phyloP scores from a whole-genome alignment of 1,139 yeast species.

The Scheffersomyces cryptocercus region DNA sequence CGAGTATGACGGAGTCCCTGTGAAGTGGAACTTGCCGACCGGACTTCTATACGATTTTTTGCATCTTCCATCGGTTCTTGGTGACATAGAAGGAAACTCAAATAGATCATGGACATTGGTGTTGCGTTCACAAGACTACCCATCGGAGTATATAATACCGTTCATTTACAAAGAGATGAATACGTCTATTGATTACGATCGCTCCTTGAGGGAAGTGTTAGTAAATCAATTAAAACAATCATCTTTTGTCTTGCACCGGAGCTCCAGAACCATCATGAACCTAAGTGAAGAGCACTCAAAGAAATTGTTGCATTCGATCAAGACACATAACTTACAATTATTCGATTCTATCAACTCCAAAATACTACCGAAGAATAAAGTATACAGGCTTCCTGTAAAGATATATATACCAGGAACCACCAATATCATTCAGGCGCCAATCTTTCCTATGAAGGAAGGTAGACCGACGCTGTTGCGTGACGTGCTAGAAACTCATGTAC shows the following conservation, averaged over 20 bases:
- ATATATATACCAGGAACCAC: constrained; percentile 53
- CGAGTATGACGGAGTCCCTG: constrained; percentile 60
- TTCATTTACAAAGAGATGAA: constrained; percentile 19
- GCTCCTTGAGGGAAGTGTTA: constrained; percentile 53
- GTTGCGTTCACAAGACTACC: constrained; percentile 48
- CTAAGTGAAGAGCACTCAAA: constrained; percentile 63
- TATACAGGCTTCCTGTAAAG: constrained; percentile 58
- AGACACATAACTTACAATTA: constrained; percentile 28
- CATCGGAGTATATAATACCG: constrained; percentile 56
- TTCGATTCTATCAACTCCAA: constrained; percentile 21
- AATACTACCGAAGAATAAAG: constrained; percentile 37
- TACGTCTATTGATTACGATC: constrained; percentile 22
- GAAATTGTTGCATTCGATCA: constrained; percentile 56
- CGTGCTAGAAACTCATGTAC: constrained; percentile 25
- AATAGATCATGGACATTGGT: constrained; percentile 48
- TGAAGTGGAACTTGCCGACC: constrained; percentile 79
- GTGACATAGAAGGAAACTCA: not conserved
- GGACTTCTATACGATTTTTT: constrained; percentile 68
- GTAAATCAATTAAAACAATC: constrained; percentile 80
- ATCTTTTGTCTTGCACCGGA: constrained; percentile 70
- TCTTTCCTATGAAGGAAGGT: constrained; percentile 24
- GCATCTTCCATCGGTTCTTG: constrained; percentile 18
- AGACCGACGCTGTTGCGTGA: constrained; percentile 37
- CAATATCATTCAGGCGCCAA: constrained; percentile 50
- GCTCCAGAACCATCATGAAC: constrained; percentile 73